Evolutionary conservation across 1,139 yeast species (phyloP).

Genomic region (Suhomyces wounanorum): DNA sequence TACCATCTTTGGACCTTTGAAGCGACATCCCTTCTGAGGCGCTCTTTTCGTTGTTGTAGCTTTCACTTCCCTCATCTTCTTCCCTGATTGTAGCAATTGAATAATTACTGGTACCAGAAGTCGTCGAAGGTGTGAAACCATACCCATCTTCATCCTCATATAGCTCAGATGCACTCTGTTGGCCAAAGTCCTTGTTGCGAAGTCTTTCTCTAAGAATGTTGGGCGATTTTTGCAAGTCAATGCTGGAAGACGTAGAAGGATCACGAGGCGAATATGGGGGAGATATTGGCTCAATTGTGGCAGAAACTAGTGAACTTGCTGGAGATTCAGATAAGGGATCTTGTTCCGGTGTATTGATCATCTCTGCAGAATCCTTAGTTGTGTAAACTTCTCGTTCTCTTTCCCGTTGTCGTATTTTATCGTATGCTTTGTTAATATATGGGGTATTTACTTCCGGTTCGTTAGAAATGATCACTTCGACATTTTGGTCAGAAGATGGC

Average conservation of each 20-base stretch:
- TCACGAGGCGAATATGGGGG: slow-evolving; percentile 12
- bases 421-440: slow-evolving; percentile 1
- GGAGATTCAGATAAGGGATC: neutral
- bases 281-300: slow-evolving; percentile 8
- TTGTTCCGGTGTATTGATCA: neutral
- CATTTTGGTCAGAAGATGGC: neutral
- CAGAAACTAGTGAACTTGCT: neutral
- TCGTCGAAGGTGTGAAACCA: slow-evolving; percentile 1
- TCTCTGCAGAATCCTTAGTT: neutral
- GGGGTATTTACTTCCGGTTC: slow-evolving; percentile 8
- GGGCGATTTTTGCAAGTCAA: neutral
- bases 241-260: slow-evolving; percentile 1
- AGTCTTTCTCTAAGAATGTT: slow-evolving; percentile 7
- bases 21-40: slow-evolving; percentile 3
- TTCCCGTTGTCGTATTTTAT: neutral
- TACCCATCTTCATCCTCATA: slow-evolving; percentile 16
- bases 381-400: neutral
- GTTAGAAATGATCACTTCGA: neutral
- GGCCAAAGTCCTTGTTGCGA: slow-evolving; percentile 5
- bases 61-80: slow-evolving; percentile 5
- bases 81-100: slow-evolving; percentile 2
- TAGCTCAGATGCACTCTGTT: neutral
- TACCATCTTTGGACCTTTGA: neutral
- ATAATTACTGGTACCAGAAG: neutral
- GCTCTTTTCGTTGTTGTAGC: neutral